These are phyloP conservation scores for Petunia secreta DNA, from an alignment of 257 asterid species.

Conservation along the genomic window DNA sequence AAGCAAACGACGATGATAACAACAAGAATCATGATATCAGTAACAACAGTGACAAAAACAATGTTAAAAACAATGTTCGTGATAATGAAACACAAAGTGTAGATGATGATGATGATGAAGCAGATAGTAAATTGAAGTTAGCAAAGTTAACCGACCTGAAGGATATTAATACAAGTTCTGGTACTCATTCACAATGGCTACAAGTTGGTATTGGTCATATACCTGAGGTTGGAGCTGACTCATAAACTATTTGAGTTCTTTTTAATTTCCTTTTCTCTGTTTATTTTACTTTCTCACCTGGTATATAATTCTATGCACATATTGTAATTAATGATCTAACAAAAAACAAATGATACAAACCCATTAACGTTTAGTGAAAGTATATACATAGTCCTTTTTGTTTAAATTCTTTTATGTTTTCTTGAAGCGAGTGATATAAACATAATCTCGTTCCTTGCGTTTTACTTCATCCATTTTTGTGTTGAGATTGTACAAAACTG, in stretches of 20 bases:
- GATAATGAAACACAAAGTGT: slow-evolving; percentile 5
- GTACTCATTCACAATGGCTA: slow-evolving; percentile 64
- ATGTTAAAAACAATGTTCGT: not conserved
- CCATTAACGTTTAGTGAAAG: not conserved
- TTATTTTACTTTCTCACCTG: not conserved
- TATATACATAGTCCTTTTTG: not conserved
- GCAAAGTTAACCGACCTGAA: slow-evolving; percentile 58
- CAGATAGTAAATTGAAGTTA: slow-evolving; percentile 64
- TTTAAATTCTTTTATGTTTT: no score
- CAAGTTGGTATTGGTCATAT: slow-evolving; percentile 86
- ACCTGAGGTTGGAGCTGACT: slow-evolving; percentile 41
- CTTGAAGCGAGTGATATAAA: not conserved
- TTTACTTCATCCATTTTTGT: not conserved
- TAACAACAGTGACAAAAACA: not conserved
- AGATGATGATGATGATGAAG: slow-evolving; percentile 74
- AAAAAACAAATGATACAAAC: not conserved
- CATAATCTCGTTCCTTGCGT: not conserved
- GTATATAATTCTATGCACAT: slow-evolving; percentile 18
- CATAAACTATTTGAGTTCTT: slow-evolving; percentile 12
- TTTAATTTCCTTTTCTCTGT: not conserved
- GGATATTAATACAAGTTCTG: slow-evolving; percentile 48
- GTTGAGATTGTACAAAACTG: no score
- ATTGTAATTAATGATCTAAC: not conserved
- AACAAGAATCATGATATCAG: slow-evolving; percentile 10
- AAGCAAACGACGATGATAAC: not conserved